A percentile compares a stretch with the other conserved stretches of the same genome.
phyloP scores from a whole-genome alignment of 2,329 filamentous ascomycete genomes.

The Drechslerella coelobrocha region DNA sequence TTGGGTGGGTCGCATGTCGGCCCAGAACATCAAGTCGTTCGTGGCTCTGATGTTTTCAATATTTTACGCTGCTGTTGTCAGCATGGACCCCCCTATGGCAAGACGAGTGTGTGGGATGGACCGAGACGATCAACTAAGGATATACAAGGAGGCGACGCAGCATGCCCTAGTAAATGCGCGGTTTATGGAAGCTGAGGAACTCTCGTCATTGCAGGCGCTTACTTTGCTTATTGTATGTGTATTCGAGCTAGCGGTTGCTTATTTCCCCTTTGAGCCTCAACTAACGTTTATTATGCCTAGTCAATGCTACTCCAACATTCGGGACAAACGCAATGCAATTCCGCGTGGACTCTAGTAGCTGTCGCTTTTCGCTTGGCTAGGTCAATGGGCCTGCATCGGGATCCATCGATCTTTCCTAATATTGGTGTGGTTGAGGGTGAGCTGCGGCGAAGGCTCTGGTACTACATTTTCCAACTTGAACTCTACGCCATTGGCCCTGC shows the following conservation, averaged over 20 bases:
- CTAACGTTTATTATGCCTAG: neutral
- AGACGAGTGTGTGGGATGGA: slow-evolving; percentile 38
- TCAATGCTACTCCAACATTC: slow-evolving; percentile 41
- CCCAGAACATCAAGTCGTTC: slow-evolving; percentile 35
- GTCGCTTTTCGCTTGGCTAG: slow-evolving; percentile 42
- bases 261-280: neutral
- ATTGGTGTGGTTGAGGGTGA: slow-evolving; percentile 41
- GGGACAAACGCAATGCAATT: slow-evolving; percentile 37
- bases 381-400: slow-evolving; percentile 48
- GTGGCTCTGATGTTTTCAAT: slow-evolving; percentile 42
- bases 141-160: slow-evolving; percentile 45
- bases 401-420: slow-evolving; percentile 46
- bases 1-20: slow-evolving; percentile 30
- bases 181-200: slow-evolving; percentile 48
- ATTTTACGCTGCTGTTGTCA: slow-evolving; percentile 36
- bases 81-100: slow-evolving; percentile 42
- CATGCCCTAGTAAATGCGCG: slow-evolving; percentile 40
- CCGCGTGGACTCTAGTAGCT: slow-evolving; percentile 39
- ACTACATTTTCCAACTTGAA: slow-evolving; percentile 44
- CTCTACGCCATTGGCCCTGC: slow-evolving; percentile 45
- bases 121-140: slow-evolving; percentile 35
- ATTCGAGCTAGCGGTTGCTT: neutral
- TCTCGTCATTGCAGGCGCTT: slow-evolving; percentile 39
- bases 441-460: slow-evolving; percentile 46
- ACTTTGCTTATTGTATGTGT: slow-evolving; percentile 45